Conservation (phyloP, 345 rosid species). For the Brassica nigra region DNA sequence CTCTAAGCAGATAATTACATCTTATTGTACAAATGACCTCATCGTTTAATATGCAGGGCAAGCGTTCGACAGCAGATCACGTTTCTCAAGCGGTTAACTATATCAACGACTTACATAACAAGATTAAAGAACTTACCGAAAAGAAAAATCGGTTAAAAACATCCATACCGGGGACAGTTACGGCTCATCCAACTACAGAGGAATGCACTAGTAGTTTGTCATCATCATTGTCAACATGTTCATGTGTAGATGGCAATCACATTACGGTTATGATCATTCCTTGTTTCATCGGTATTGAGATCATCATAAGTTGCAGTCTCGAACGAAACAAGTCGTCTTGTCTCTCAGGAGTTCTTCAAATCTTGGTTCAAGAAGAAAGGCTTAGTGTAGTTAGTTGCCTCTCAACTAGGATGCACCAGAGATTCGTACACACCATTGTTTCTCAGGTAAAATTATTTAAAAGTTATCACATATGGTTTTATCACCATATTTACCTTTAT, state of each 20-base stretch:
- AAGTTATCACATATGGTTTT: background rate
- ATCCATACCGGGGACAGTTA: background rate
- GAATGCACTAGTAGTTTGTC: constrained; percentile 36
- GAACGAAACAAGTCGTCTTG: constrained; percentile 27
- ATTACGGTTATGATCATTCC: constrained; percentile 26
- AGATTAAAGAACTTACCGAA: constrained; percentile 25
- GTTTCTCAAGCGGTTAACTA: constrained; percentile 27
- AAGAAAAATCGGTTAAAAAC: constrained; percentile 20
- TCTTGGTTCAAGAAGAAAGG: constrained; percentile 21
- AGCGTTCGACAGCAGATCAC: constrained; percentile 38
- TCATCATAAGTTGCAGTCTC: constrained; percentile 35
- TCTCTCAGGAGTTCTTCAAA: constrained; percentile 37
- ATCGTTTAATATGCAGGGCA: constrained; percentile 23
- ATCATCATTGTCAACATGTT: constrained; percentile 27
- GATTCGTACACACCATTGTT: constrained; percentile 37
- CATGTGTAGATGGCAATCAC: constrained; percentile 34
- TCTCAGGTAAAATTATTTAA: constrained; percentile 23
- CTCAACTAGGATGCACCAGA: constrained; percentile 27
- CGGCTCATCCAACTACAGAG: background rate
- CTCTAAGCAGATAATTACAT: background rate
- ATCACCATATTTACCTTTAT: background rate
- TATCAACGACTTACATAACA: constrained; percentile 33
- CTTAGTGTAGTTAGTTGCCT: constrained; percentile 34
- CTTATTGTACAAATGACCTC: background rate
- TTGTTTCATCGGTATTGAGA: constrained; percentile 35